Percentiles rank a stretch among this genome's conserved stretches.
Evolutionary conservation across 2,329 filamentous ascomycete genomes (phyloP).

Genomic region (Colletotrichum echinochloae): DNA sequence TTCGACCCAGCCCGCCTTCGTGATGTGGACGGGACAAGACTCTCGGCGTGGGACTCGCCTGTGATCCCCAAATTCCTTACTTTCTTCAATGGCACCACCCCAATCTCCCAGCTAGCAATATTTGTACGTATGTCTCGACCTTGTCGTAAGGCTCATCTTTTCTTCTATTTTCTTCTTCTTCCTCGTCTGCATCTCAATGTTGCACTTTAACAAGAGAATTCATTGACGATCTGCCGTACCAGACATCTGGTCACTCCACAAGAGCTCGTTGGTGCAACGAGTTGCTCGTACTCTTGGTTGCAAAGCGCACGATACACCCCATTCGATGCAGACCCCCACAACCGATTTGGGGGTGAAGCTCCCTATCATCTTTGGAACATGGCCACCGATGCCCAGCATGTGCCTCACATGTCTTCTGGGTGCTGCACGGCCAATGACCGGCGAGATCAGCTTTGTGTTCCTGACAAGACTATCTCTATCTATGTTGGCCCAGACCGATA

Average conservation of each 20-base stretch:
- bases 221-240: conserved; percentile 6
- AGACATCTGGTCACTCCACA: neutral
- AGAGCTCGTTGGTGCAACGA: neutral
- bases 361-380: neutral
- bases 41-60: conserved; percentile 29
- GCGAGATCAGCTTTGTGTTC: conserved; percentile 17
- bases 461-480: conserved; percentile 29
- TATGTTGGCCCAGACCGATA: conserved; percentile 3
- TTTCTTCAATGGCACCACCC: conserved; percentile 20
- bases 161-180: neutral
- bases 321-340: neutral
- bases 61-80: conserved; percentile 20
- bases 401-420: conserved; percentile 11
- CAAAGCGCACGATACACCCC: neutral
- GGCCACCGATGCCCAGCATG: conserved; percentile 25
- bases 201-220: neutral
- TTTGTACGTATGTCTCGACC: conserved; percentile 18
- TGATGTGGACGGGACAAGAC: conserved; percentile 38
- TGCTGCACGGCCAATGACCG: conserved; percentile 19
- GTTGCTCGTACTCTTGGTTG: conserved; percentile 7
- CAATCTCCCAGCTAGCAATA: neutral
- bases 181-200: no score
- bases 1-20: conserved; percentile 12
- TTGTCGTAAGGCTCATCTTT: conserved; percentile 24
- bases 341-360: neutral